These are phyloP conservation scores for Pseudogymnoascus sp. DNA, from an alignment of 2,329 filamentous ascomycete species.

Conservation along the genomic window DNA sequence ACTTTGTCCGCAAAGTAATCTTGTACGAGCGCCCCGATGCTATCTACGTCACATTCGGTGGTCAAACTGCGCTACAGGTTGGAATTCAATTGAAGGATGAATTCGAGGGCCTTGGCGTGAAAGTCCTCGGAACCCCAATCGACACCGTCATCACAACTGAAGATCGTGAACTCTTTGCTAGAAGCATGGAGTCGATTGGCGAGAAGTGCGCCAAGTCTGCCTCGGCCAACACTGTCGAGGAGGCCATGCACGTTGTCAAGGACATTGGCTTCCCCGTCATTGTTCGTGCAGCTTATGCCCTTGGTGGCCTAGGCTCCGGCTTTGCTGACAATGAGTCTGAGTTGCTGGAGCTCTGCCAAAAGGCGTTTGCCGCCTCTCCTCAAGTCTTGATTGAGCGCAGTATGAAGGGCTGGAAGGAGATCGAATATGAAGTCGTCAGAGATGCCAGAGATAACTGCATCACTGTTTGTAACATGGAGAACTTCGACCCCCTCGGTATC, in stretches of 20 bases:
- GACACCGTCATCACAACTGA: constrained; percentile 98
- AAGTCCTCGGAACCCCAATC: constrained; percentile 92
- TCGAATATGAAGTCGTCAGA: constrained; percentile 96
- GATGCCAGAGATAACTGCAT: constrained; percentile 97
- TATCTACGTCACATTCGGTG: constrained; percentile 96
- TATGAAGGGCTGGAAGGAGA: constrained; percentile 99
- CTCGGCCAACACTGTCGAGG: constrained; percentile 79
- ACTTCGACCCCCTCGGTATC: constrained; percentile 96
- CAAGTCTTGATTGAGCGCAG: constrained; percentile 95
- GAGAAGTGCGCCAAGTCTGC: constrained; percentile 98
- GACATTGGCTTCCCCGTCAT: constrained; percentile 95
- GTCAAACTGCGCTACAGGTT: constrained; percentile 92
- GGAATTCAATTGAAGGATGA: constrained; percentile 97
- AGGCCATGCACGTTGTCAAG: constrained; percentile 81
- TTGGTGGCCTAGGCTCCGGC: constrained; percentile 89
- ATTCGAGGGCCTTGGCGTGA: constrained; percentile 84
- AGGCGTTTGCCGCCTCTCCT: constrained; percentile 88
- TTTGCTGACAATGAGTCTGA: constrained; percentile 86
- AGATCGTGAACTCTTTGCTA: constrained; percentile 92
- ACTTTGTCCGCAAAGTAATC: constrained; percentile 97
- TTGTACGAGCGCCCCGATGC: constrained; percentile 88
- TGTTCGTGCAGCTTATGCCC: constrained; percentile 88
- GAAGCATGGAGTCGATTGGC: constrained; percentile 96
- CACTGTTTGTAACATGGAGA: constrained; percentile 99
- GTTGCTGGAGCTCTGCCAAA: constrained; percentile 80